Percentiles rank a stretch among this genome's conserved stretches.
Evolutionary conservation across 1,139 yeast species (phyloP).

Genomic region (Taiozyma onychis): DNA sequence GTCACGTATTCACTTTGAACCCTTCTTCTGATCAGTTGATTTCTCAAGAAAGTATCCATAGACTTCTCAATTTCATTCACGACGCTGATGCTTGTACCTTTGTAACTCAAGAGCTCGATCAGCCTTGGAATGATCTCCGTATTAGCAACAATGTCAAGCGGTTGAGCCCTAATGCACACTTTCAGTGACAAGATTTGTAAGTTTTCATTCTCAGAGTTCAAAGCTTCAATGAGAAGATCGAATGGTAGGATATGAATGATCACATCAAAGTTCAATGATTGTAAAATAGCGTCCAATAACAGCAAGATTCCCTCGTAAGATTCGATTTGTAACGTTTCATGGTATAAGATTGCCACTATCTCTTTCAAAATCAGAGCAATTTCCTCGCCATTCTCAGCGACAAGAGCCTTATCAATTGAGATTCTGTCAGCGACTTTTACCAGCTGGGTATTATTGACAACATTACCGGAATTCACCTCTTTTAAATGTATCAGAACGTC

Average conservation of each 20-base stretch:
- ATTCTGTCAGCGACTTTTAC: background rate
- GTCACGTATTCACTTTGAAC: slow-evolving; percentile 23
- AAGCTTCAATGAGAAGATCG: slow-evolving; percentile 26
- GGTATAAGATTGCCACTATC: background rate
- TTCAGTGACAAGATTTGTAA: slow-evolving; percentile 27
- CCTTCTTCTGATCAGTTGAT: slow-evolving; percentile 26
- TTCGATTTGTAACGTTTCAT: background rate
- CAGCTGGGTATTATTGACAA: background rate
- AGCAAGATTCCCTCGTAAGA: background rate
- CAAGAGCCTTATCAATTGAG: background rate
- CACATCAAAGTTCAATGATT: slow-evolving; percentile 25
- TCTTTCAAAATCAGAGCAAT: background rate
- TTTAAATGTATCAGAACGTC: background rate
- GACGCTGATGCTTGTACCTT: slow-evolving; percentile 20
- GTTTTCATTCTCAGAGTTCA: slow-evolving; percentile 23
- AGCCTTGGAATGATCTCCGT: slow-evolving; percentile 24
- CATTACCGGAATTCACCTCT: background rate
- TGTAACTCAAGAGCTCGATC: slow-evolving; percentile 20
- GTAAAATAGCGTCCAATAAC: slow-evolving; percentile 13
- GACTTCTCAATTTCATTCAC: slow-evolving; percentile 27
- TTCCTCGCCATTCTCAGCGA: background rate
- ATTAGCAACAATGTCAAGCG: slow-evolving; percentile 28
- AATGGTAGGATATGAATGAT: slow-evolving; percentile 24
- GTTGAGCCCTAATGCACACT: slow-evolving; percentile 27
- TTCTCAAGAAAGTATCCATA: slow-evolving; percentile 19